Evolutionary conservation across 257 asterid genomes (phyloP).

Genomic region (Lithospermum erythrorhizon): DNA sequence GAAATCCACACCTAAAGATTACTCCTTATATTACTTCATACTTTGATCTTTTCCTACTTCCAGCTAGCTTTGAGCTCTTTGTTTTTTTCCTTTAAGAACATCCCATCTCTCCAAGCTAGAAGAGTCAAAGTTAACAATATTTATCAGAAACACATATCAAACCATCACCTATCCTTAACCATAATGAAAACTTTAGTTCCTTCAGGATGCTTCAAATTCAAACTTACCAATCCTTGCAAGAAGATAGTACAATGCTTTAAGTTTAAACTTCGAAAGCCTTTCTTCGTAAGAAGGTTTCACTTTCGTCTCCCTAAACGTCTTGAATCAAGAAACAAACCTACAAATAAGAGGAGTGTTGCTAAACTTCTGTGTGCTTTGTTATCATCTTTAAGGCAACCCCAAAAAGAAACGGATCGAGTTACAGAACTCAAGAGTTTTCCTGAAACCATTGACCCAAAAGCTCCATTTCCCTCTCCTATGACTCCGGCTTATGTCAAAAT

Average conservation of each 20-base stretch:
- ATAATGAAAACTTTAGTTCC: constrained; percentile 21
- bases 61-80: constrained; percentile 7
- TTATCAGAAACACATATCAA: constrained; percentile 10
- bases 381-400: constrained; percentile 13
- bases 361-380: constrained; percentile 17
- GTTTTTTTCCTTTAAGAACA: neutral
- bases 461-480: constrained; percentile 55
- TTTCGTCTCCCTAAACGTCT: constrained; percentile 10
- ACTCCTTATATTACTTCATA: neutral
- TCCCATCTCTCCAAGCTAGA: constrained; percentile 7
- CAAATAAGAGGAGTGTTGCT: constrained; percentile 7
- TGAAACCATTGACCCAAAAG: constrained; percentile 26
- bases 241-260: constrained; percentile 34
- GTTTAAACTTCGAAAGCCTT: constrained; percentile 36
- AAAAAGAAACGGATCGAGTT: constrained; percentile 24
- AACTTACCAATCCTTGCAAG: constrained; percentile 49
- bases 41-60: neutral
- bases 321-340: constrained; percentile 5
- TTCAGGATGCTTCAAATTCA: constrained; percentile 39
- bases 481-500: constrained; percentile 53
- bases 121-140: constrained; percentile 12
- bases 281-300: constrained; percentile 30
- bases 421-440: constrained; percentile 43
- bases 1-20: constrained; percentile 27
- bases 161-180: neutral